phyloP scores from a whole-genome alignment of 2,329 filamentous ascomycete species.

The Monilinia fructigena region DNA sequence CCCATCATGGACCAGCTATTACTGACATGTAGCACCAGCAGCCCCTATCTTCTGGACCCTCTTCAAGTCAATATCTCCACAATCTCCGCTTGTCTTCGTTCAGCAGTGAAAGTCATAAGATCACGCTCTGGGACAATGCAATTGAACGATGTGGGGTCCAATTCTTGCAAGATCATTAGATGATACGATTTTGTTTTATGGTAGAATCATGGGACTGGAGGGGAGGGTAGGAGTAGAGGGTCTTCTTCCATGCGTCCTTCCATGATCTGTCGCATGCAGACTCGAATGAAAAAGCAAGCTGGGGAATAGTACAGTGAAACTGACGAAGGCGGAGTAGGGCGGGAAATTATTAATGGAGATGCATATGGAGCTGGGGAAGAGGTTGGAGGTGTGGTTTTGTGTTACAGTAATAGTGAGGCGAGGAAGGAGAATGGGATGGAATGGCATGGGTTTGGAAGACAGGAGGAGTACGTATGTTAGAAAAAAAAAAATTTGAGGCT shows the following conservation, averaged over 20 bases:
- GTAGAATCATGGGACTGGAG: neutral
- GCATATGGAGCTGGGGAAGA: neutral
- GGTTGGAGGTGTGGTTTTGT: neutral
- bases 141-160: neutral
- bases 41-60: slow-evolving; percentile 40
- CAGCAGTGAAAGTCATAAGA: slow-evolving; percentile 6
- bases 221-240: neutral
- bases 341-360: slow-evolving; percentile 4
- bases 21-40: slow-evolving; percentile 46
- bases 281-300: neutral
- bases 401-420: neutral
- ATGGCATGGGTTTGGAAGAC: too few species aligned
- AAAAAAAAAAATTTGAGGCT: neutral
- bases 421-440: neutral
- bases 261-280: too few species aligned
- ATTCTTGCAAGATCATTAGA: too few species aligned
- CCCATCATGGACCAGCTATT: neutral
- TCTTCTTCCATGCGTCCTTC: too few species aligned
- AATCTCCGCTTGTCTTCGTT: slow-evolving; percentile 43
- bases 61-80: slow-evolving; percentile 43
- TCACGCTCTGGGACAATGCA: slow-evolving; percentile 15
- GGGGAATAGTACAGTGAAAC: neutral
- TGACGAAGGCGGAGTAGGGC: neutral
- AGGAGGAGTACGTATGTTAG: neutral
- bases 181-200: too few species aligned